Base-by-base conservation (phyloP, 192 early-diverging fungal genomes). In the Umbelopsis isabellina region DNA sequence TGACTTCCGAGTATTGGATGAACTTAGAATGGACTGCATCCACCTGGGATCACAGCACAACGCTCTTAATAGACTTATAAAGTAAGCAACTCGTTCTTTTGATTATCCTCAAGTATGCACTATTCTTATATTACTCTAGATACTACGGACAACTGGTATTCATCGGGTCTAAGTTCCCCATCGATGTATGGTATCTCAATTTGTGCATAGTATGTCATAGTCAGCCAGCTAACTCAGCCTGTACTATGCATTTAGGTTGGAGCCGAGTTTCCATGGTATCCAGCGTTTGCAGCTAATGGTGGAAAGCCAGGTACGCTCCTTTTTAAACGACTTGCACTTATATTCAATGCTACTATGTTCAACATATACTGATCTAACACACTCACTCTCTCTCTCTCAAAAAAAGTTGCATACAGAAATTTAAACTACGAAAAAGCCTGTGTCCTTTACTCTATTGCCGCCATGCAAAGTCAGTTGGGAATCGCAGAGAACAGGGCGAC, bases 101-200 rank as follows among this genome's bases (percentile, higher is more conserved):
- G 27, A 2, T 1, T 30, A 30, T 30, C 27, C 3, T 30, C 3
- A 65, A 30, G 3, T 50, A 49, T 67, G 15, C 15, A 52, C 21
- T 49, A 68, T 44, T 46, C 44, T 27, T 44, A 30, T 2, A 52
- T 48, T 4, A 46, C 66, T 65, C 18, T 68, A 92, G 90, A 75
- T 97, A 97, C 75, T 93, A 93, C 75, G 93, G 86, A 1, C 95
- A 97, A 76, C 83, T 97, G 23, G 86, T 88, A 18, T 91, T 91
- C 75, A 87, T 96, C 41, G 75, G 90, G 49, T 86, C 90, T 55
- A 97, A 96, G 79, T 97, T 97, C 68, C 91, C 92, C 7, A 91
- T 92, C 16, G 93, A 95, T 77, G 91, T 93, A 87, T 69, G 70
- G 81, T 33, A 50, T 37, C 73, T 30, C 47, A 13, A 67, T 1